Percentiles rank a stretch among this genome's conserved stretches.
phyloP scores from a whole-genome alignment of 768 basidiomycete genomes.

The Pleurotus salmoneostramineus region DNA sequence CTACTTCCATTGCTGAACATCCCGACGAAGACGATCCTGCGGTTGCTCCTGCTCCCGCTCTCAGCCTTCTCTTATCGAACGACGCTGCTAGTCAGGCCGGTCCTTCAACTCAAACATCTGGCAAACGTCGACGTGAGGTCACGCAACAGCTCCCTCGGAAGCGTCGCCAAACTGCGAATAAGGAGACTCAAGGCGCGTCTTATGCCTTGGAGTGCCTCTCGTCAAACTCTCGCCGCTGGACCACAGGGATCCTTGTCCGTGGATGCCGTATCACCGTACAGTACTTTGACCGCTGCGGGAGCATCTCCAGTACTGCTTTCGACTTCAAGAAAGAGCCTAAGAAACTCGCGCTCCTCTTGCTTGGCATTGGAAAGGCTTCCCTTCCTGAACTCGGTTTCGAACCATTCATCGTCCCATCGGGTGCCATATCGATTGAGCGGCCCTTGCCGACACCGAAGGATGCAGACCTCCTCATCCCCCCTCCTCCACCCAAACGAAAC shows the following conservation, averaged over 20 bases:
- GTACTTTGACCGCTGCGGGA: constrained; percentile 22
- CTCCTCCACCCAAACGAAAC: background rate
- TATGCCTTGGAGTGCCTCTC: constrained; percentile 15
- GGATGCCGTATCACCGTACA: constrained; percentile 15
- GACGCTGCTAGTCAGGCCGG: no score
- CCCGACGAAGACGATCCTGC: no score
- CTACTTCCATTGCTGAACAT: no score
- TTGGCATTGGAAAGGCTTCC: background rate
- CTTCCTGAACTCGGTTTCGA: constrained; percentile 13
- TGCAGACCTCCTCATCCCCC: background rate
- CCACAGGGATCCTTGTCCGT: constrained; percentile 18
- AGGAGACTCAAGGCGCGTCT: constrained; percentile 5
- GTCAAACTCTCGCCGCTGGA: constrained; percentile 13
- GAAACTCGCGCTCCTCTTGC: constrained; percentile 15
- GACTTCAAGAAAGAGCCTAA: constrained; percentile 13
- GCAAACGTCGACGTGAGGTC: no score
- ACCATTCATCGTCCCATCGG: constrained; percentile 9
- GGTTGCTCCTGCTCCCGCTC: no score
- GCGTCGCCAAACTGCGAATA: background rate
- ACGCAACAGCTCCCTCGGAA: no score
- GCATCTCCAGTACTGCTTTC: constrained; percentile 15
- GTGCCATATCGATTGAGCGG: background rate
- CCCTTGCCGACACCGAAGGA: background rate
- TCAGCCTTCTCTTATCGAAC: no score
- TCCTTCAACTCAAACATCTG: no score